These are phyloP conservation scores for Exophiala phaeomuriformis DNA, from an alignment of 2,329 filamentous ascomycete genomes.

Conservation along the genomic window DNA sequence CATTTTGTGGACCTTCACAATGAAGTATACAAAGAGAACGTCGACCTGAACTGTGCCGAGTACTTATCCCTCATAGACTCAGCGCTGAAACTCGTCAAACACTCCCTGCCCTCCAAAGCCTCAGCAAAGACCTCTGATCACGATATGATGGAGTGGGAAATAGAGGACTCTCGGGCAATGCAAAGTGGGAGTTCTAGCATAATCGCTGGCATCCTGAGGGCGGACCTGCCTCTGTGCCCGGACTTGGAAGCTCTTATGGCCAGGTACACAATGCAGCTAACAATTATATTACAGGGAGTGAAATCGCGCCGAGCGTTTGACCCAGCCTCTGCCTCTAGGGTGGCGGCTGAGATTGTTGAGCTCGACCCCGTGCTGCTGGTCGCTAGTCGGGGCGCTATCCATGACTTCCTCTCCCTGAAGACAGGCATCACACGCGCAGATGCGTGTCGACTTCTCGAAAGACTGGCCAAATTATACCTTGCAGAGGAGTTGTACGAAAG, in stretches of 20 bases:
- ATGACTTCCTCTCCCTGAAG: conserved; percentile 14
- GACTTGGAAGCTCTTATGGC: conserved; percentile 6
- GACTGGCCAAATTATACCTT: conserved; percentile 44
- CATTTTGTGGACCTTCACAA: conserved; percentile 6
- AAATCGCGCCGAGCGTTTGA: conserved; percentile 11
- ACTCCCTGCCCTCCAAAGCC: background rate
- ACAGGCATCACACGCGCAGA: conserved; percentile 27
- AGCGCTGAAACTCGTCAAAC: conserved; percentile 6
- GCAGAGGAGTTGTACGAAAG: conserved; percentile 56
- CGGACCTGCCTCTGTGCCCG: conserved; percentile 15
- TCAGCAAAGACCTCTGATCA: conserved; percentile 2
- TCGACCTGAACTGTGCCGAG: background rate
- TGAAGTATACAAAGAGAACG: conserved; percentile 2
- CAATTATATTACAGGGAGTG: conserved; percentile 10
- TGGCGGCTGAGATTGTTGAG: conserved; percentile 17
- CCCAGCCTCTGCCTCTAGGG: conserved; percentile 4
- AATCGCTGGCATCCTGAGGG: background rate
- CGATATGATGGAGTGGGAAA: conserved; percentile 12
- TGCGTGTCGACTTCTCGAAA: conserved; percentile 41
- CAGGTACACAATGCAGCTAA: conserved; percentile 7
- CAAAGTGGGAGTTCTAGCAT: conserved; percentile 2
- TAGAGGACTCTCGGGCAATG: conserved; percentile 9
- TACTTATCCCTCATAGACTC: conserved; percentile 12
- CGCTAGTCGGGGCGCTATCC: conserved; percentile 12
- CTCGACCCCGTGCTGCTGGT: conserved; percentile 17